These are phyloP conservation scores for Rhodamnia rubescens DNA, from an alignment of 345 rosid species.

Conservation along the genomic window DNA sequence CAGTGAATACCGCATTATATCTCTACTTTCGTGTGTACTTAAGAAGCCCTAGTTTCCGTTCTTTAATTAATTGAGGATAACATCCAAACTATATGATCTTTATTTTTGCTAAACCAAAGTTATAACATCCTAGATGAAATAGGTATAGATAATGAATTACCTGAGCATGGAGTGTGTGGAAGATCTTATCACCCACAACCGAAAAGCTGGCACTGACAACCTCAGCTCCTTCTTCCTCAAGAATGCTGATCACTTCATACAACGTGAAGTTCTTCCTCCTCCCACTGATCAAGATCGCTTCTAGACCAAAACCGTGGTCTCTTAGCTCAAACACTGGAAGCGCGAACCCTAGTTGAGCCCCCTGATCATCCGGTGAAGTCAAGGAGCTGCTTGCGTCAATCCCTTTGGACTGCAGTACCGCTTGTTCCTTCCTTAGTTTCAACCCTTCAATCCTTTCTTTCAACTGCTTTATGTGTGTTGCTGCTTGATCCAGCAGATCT, in stretches of 20 bases:
- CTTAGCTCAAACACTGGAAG: conserved; percentile 24
- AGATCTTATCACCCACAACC: conserved; percentile 28
- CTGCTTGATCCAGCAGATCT: conserved; percentile 35
- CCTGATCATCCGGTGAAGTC: background rate
- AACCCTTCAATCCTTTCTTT: conserved; percentile 25
- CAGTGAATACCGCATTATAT: background rate
- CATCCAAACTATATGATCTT: background rate
- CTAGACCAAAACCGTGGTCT: conserved; percentile 30
- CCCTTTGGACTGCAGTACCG: background rate
- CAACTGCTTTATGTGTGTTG: conserved; percentile 27
- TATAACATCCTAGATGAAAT: background rate
- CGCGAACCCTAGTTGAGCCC: background rate
- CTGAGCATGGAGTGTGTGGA: conserved; percentile 48
- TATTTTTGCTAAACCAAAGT: background rate
- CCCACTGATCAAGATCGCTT: conserved; percentile 26
- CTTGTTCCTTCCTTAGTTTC: conserved; percentile 23
- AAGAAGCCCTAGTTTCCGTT: background rate
- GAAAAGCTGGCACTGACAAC: conserved; percentile 36
- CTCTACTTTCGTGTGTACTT: background rate
- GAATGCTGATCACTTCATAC: conserved; percentile 22
- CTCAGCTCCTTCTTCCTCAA: conserved; percentile 50
- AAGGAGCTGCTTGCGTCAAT: background rate
- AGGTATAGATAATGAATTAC: background rate
- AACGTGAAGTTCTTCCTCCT: conserved; percentile 26
- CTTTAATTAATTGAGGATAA: background rate